Evolutionary conservation across 179 eudicot species (phyloP).

Genomic region (Carnegiea gigantea): DNA sequence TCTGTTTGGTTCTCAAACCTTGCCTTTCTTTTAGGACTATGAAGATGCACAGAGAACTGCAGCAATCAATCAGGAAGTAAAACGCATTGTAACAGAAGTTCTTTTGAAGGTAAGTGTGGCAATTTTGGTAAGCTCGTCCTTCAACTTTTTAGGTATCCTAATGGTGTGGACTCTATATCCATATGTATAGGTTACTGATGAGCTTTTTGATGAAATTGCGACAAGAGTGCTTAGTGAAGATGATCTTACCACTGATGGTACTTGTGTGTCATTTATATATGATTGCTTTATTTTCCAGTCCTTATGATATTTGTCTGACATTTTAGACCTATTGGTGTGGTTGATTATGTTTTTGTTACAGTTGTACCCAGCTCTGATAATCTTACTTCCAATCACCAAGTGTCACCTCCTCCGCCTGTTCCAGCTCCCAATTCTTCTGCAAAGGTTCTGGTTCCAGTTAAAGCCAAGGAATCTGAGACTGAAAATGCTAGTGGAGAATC

Average conservation of each 20-base stretch:
- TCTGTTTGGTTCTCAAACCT: slow-evolving; percentile 12
- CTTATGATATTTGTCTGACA: slow-evolving; percentile 14
- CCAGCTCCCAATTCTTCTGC: slow-evolving; percentile 58
- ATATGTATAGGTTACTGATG: slow-evolving; percentile 77
- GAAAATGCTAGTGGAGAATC: slow-evolving; percentile 61
- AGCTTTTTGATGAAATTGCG: slow-evolving; percentile 94
- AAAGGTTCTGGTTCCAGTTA: slow-evolving; percentile 55
- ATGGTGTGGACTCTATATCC: slow-evolving; percentile 24
- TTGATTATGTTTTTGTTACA: slow-evolving; percentile 12
- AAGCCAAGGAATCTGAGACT: slow-evolving; percentile 42
- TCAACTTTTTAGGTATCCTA: neutral
- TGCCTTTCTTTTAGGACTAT: slow-evolving; percentile 52
- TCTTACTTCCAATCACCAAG: slow-evolving; percentile 28
- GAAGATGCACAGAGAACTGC: slow-evolving; percentile 75
- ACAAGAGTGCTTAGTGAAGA: slow-evolving; percentile 81
- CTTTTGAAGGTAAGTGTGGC: slow-evolving; percentile 67
- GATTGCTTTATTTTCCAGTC: neutral
- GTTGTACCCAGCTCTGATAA: slow-evolving; percentile 35
- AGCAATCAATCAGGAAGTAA: slow-evolving; percentile 89
- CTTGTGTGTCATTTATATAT: neutral
- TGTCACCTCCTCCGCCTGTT: slow-evolving; percentile 40
- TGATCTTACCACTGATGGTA: slow-evolving; percentile 57
- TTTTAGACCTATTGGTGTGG: slow-evolving; percentile 9
- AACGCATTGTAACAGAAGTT: slow-evolving; percentile 91
- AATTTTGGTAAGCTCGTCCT: neutral